phyloP scores from a whole-genome alignment of 352 stramenopile genomes.

The Phytopythium litorale region DNA sequence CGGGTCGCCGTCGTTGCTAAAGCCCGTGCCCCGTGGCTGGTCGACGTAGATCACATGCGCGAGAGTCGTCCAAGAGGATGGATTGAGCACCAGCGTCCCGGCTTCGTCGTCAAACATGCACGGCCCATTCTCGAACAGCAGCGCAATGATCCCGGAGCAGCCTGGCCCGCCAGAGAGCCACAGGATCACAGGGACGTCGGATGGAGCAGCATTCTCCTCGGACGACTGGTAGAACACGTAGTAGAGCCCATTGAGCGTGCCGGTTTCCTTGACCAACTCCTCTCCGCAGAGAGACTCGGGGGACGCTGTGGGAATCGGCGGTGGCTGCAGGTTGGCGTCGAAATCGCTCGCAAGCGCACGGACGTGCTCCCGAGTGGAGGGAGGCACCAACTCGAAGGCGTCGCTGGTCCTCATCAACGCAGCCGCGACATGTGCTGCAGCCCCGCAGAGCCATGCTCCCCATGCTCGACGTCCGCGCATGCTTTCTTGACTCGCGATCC shows the following conservation, averaged over 20 bases:
- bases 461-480: background rate
- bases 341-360: slow-evolving; percentile 29
- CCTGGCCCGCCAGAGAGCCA: slow-evolving; percentile 97
- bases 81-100: slow-evolving; percentile 73
- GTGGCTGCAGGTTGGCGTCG: background rate
- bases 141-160: slow-evolving; percentile 91
- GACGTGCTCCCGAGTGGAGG: slow-evolving; percentile 1
- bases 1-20: slow-evolving; percentile 24
- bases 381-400: background rate
- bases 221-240: slow-evolving; percentile 75
- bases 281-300: slow-evolving; percentile 58
- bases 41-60: slow-evolving; percentile 97
- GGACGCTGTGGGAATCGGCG: slow-evolving; percentile 10
- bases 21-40: slow-evolving; percentile 86
- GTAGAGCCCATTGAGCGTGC: slow-evolving; percentile 59
- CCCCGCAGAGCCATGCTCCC: background rate
- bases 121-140: slow-evolving; percentile 96
- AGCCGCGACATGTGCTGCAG: background rate
- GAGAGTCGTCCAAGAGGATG: slow-evolving; percentile 92
- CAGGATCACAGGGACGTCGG: slow-evolving; percentile 84
- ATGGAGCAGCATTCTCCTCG: background rate
- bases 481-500: background rate
- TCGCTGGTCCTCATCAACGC: too few species aligned
- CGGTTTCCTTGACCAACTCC: slow-evolving; percentile 46
- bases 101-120: slow-evolving; percentile 84